Evolutionary conservation across 106 monocot species (phyloP).

Genomic region (Alisma plantagoaquatica): DNA sequence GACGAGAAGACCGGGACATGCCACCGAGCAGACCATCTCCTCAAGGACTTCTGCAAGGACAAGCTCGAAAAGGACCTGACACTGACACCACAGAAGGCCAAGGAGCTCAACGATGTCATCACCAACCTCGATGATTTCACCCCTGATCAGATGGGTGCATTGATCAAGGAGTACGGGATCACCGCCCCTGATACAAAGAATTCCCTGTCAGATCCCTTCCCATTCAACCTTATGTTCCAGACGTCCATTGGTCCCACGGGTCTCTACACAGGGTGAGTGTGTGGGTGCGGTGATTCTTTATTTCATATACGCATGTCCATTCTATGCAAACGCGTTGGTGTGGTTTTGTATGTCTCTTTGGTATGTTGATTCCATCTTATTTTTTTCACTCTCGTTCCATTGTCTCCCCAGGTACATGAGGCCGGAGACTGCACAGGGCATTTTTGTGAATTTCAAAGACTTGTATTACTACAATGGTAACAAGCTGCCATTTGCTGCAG

Average conservation of each 20-base stretch:
- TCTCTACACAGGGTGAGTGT: slow-evolving; percentile 58
- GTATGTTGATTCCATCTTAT: not conserved
- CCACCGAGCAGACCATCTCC: slow-evolving; percentile 86
- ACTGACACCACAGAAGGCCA: slow-evolving; percentile 45
- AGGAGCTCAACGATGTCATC: slow-evolving; percentile 63
- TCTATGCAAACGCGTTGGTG: no score
- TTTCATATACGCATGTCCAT: no score
- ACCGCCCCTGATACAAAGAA: slow-evolving; percentile 86
- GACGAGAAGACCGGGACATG: slow-evolving; percentile 91
- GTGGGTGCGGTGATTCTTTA: no score
- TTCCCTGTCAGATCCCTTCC: slow-evolving; percentile 82
- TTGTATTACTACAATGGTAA: slow-evolving; percentile 95
- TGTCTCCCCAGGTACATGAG: slow-evolving; percentile 68
- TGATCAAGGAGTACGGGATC: slow-evolving; percentile 84
- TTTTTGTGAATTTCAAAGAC: slow-evolving; percentile 94
- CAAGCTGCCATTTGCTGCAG: slow-evolving; percentile 94
- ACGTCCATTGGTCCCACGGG: slow-evolving; percentile 91
- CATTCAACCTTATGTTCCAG: slow-evolving; percentile 98
- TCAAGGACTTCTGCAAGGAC: slow-evolving; percentile 92
- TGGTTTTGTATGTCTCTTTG: not conserved
- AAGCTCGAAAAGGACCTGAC: slow-evolving; percentile 85
- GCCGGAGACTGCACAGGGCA: slow-evolving; percentile 96
- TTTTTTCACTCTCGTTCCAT: not conserved
- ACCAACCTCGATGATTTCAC: slow-evolving; percentile 78
- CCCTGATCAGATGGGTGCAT: slow-evolving; percentile 58